These are phyloP conservation scores for Blastomyces percursus DNA, from an alignment of 2,329 filamentous ascomycete genomes.

Conservation along the genomic window DNA sequence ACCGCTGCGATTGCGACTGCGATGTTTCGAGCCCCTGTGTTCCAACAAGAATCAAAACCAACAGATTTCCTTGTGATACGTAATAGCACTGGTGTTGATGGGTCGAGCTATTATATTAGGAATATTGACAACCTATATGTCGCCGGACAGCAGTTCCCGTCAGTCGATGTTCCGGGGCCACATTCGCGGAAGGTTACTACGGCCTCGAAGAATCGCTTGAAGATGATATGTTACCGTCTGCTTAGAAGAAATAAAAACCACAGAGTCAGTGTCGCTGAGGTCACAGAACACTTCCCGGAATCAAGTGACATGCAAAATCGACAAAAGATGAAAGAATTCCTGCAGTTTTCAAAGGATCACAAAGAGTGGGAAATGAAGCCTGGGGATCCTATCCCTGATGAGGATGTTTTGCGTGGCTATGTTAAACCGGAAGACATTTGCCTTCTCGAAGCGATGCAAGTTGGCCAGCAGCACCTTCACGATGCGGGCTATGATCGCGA, in stretches of 20 bases:
- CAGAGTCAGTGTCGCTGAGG: constrained; percentile 63
- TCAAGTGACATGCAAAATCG: constrained; percentile 92
- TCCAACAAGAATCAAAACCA: constrained; percentile 65
- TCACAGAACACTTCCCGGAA: constrained; percentile 84
- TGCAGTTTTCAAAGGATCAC: constrained; percentile 76
- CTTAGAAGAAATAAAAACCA: constrained; percentile 63
- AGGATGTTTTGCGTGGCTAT: constrained; percentile 69
- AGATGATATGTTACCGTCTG: constrained; percentile 88
- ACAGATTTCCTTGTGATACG: constrained; percentile 83
- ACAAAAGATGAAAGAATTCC: constrained; percentile 94
- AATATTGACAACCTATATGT: constrained; percentile 85
- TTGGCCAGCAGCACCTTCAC: constrained; percentile 78
- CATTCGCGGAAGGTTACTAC: constrained; percentile 94
- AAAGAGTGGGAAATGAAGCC: constrained; percentile 75
- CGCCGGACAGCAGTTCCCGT: constrained; percentile 87
- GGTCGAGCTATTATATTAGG: constrained; percentile 69
- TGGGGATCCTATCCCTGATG: constrained; percentile 66
- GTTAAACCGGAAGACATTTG: constrained; percentile 95
- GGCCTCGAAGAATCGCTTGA: constrained; percentile 90
- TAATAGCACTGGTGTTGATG: constrained; percentile 66
- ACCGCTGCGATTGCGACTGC: constrained; percentile 86
- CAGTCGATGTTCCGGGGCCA: constrained; percentile 81
- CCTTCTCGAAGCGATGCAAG: constrained; percentile 90
- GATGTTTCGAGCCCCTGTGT: constrained; percentile 91
- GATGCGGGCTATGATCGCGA: constrained; percentile 75